Conservation (phyloP, 2,329 filamentous ascomycete genomes). For the Erysiphe pulchra region DNA sequence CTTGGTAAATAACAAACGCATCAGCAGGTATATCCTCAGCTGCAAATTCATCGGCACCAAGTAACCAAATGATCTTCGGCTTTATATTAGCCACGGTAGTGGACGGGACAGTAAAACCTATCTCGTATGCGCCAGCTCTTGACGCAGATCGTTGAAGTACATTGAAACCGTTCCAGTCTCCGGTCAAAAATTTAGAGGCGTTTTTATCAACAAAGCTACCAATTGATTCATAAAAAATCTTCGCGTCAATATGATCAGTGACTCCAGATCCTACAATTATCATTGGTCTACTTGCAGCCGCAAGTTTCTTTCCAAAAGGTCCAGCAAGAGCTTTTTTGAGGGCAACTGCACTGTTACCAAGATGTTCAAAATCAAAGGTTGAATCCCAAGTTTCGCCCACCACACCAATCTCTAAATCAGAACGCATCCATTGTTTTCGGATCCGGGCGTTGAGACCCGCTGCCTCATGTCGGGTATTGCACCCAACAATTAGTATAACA, state of each 20-base stretch:
- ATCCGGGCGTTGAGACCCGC: constrained; percentile 90
- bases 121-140: constrained; percentile 76
- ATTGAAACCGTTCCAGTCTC: constrained; percentile 95
- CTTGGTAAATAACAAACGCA: constrained; percentile 92
- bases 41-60: constrained; percentile 78
- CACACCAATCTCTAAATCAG: constrained; percentile 76
- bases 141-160: constrained; percentile 85
- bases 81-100: constrained; percentile 56
- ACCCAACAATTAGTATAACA: constrained; percentile 73
- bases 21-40: constrained; percentile 78
- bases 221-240: constrained; percentile 78
- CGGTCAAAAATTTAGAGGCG: constrained; percentile 59
- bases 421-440: constrained; percentile 90
- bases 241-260: constrained; percentile 73
- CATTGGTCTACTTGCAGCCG: constrained; percentile 75
- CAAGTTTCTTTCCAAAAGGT: constrained; percentile 77
- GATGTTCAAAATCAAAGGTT: constrained; percentile 84
- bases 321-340: constrained; percentile 71
- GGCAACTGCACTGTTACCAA: constrained; percentile 53
- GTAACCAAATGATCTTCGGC: constrained; percentile 89
- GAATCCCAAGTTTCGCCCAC: constrained; percentile 80
- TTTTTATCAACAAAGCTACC: constrained; percentile 86
- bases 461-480: constrained; percentile 86
- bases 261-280: constrained; percentile 86
- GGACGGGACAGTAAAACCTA: constrained; percentile 79